phyloP scores from a whole-genome alignment of 1,284 basidiomycete species.

The Apiotrichum gamsii region DNA sequence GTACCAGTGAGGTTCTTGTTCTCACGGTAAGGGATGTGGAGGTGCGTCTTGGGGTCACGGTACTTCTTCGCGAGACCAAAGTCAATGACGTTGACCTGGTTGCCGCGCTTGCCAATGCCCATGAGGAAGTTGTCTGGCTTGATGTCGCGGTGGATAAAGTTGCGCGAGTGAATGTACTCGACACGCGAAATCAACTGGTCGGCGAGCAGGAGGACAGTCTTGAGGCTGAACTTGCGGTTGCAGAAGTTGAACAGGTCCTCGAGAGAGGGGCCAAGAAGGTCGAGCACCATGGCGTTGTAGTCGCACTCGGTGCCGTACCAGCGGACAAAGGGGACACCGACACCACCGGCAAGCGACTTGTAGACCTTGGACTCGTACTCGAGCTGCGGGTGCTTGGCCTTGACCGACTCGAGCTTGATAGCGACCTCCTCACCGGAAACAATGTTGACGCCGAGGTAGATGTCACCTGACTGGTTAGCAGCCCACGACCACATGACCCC shows the following conservation, averaged over 20 bases:
- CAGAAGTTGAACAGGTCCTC: constrained; percentile 99
- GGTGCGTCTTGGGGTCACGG: constrained; percentile 97
- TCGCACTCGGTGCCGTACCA: constrained; percentile 99
- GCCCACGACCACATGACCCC: not conserved
- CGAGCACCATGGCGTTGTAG: constrained; percentile 99
- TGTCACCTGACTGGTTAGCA: constrained; percentile 66
- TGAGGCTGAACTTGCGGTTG: constrained; percentile 95
- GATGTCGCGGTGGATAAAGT: constrained; percentile 99
- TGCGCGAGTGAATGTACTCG: constrained; percentile 98
- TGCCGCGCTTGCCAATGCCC: constrained; percentile 97
- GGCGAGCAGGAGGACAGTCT: constrained; percentile 93
- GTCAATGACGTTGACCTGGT: constrained; percentile 99
- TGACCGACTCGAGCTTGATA: constrained; percentile 99
- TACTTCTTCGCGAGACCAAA: constrained; percentile 99
- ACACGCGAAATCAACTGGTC: constrained; percentile 98
- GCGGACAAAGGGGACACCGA: constrained; percentile 94
- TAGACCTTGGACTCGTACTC: constrained; percentile 97
- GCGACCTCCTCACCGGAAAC: constrained; percentile 99
- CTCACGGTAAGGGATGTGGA: constrained; percentile 99
- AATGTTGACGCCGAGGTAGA: constrained; percentile 99
- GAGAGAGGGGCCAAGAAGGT: constrained; percentile 92
- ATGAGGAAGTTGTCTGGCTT: constrained; percentile 99
- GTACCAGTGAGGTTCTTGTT: constrained; percentile 99
- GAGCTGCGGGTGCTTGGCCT: constrained; percentile 99
- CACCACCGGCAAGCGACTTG: constrained; percentile 95